Conservation (phyloP, 495 filamentous ascomycete species). For the Neurospora sp. region DNA sequence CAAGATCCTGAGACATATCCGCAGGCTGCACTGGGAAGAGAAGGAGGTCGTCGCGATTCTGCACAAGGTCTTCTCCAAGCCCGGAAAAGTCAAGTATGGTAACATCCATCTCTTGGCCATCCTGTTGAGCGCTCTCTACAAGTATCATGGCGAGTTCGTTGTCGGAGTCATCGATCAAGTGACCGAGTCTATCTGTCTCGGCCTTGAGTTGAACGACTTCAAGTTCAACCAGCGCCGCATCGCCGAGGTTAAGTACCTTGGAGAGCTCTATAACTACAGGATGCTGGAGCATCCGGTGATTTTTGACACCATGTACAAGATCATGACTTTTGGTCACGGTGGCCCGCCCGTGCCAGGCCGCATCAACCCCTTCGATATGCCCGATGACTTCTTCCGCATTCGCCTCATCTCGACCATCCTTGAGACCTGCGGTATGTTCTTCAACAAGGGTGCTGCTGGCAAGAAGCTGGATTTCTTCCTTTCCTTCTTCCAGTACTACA, state of each 20-base stretch:
- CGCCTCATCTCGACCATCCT: constrained; percentile 80
- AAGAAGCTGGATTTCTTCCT: constrained; percentile 99
- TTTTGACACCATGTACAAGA: constrained; percentile 90
- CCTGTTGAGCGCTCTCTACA: constrained; percentile 75
- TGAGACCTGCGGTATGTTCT: constrained; percentile 93
- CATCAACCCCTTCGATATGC: constrained; percentile 66
- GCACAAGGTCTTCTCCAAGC: constrained; percentile 88
- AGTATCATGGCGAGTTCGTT: constrained; percentile 86
- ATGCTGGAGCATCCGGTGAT: constrained; percentile 94
- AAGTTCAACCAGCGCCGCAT: constrained; percentile 94
- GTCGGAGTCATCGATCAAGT: constrained; percentile 82
- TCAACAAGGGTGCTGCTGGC: constrained; percentile 82
- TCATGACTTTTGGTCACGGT: constrained; percentile 83
- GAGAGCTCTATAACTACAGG: constrained; percentile 95
- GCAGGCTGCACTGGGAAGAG: constrained; percentile 96
- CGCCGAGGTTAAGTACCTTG: constrained; percentile 92
- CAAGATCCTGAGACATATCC: constrained; percentile 83
- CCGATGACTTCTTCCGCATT: constrained; percentile 93
- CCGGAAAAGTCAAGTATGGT: constrained; percentile 93
- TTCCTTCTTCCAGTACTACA: constrained; percentile 96
- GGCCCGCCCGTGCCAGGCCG: constrained; percentile 74
- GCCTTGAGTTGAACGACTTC: constrained; percentile 93
- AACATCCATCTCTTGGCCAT: constrained; percentile 94
- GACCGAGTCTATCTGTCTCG: constrained; percentile 77
- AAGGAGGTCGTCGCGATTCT: constrained; percentile 73